Conservation (phyloP, 495 filamentous ascomycete genomes). For the Alectoria sarmentosa region DNA sequence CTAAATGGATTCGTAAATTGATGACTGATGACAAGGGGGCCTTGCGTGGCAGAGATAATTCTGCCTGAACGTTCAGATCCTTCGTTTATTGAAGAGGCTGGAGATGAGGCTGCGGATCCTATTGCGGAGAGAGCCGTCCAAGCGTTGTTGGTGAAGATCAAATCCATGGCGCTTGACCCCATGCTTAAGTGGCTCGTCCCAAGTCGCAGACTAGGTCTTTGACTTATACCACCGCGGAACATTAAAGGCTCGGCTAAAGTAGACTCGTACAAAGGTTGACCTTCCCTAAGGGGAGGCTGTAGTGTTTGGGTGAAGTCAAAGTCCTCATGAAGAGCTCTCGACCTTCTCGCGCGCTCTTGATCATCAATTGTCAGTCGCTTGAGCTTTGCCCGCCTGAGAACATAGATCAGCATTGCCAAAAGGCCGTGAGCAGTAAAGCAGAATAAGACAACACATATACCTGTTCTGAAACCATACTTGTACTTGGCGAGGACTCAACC, state of each 20-base stretch:
- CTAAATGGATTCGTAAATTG: constrained; percentile 1
- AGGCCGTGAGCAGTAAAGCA: too few relatives aligned
- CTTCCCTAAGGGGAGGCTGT: constrained; percentile 2
- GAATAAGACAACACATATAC: too few relatives aligned
- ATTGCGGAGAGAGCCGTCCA: not conserved
- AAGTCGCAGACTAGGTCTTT: constrained; percentile 3
- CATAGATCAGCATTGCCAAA: constrained; percentile 27
- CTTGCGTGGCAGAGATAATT: not conserved
- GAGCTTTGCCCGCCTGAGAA: constrained; percentile 77
- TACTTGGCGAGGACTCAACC: constrained; percentile 86
- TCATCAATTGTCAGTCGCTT: constrained; percentile 92
- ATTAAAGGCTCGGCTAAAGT: not conserved
- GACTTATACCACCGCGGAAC: constrained; percentile 1
- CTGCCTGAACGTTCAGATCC: constrained; percentile 1
- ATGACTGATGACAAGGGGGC: not conserved
- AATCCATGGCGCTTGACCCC: not conserved
- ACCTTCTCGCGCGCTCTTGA: constrained; percentile 46
- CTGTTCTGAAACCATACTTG: constrained; percentile 99
- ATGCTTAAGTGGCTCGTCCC: not conserved
- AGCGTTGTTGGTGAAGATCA: not conserved
- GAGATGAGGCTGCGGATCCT: constrained; percentile 5
- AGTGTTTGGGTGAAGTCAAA: constrained; percentile 16
- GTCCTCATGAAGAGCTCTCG: constrained; percentile 13
- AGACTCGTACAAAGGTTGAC: not conserved
- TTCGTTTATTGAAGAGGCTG: constrained; percentile 13